phyloP scores from a whole-genome alignment of 2,329 filamentous ascomycete genomes.

The Penicillium nordicum region DNA sequence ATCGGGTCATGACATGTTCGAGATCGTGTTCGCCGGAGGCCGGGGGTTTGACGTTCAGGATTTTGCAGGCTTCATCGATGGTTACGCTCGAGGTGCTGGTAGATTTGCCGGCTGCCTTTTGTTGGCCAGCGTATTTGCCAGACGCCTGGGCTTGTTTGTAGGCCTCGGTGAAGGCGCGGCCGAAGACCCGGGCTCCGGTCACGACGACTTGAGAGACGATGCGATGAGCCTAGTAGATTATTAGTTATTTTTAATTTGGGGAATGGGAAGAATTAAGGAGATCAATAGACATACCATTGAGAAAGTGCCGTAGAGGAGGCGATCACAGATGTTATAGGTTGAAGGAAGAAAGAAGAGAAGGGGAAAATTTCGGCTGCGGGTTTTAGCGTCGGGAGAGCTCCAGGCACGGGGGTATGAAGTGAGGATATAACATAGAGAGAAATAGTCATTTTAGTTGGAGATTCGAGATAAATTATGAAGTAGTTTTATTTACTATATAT shows the following conservation, averaged over 20 bases:
- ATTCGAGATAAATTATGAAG: no score
- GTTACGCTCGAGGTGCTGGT: slow-evolving; percentile 71
- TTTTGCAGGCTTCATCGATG: slow-evolving; percentile 94
- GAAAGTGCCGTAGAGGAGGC: slow-evolving; percentile 14
- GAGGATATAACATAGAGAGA: not conserved
- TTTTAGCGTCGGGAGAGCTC: slow-evolving; percentile 24
- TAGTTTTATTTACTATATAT: not conserved
- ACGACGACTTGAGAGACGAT: slow-evolving; percentile 91
- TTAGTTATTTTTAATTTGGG: slow-evolving; percentile 6
- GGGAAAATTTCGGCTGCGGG: slow-evolving; percentile 28
- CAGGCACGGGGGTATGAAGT: not conserved
- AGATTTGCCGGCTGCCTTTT: slow-evolving; percentile 55
- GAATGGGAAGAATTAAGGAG: not conserved
- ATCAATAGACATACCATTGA: slow-evolving; percentile 25
- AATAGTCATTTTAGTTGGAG: not conserved
- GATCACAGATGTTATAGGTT: slow-evolving; percentile 13
- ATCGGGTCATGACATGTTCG: slow-evolving; percentile 76
- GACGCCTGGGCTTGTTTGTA: slow-evolving; percentile 93
- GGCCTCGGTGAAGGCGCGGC: slow-evolving; percentile 87
- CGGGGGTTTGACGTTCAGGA: slow-evolving; percentile 91
- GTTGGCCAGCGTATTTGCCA: slow-evolving; percentile 73
- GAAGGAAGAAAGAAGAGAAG: slow-evolving; percentile 22
- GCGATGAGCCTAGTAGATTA: slow-evolving; percentile 70
- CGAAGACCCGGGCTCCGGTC: slow-evolving; percentile 85
- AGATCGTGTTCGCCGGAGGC: slow-evolving; percentile 72